phyloP scores from a whole-genome alignment of 2,329 filamentous ascomycete genomes.

The Trichoderma atroviride region DNA sequence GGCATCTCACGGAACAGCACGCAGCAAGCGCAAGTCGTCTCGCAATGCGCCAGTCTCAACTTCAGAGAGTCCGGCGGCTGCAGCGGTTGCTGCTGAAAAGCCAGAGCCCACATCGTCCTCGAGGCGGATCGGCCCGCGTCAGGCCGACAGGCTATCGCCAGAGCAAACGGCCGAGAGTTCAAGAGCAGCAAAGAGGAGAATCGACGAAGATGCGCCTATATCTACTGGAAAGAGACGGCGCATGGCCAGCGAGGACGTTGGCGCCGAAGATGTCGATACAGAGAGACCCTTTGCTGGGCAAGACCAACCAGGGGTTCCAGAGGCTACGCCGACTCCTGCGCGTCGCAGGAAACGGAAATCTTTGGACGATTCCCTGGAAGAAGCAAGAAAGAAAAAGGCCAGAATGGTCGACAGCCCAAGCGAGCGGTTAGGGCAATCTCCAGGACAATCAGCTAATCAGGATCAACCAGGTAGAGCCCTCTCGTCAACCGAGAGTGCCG shows the following conservation, averaged over 20 bases:
- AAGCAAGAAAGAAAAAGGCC: background rate
- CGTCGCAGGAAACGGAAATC: background rate
- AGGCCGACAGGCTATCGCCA: background rate
- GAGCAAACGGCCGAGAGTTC: background rate
- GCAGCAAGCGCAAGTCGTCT: background rate
- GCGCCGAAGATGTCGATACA: background rate
- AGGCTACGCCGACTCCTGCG: background rate
- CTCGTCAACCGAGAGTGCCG: background rate
- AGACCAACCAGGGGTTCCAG: background rate
- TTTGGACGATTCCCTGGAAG: background rate
- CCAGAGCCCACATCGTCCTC: background rate
- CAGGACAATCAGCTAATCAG: background rate
- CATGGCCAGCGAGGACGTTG: background rate
- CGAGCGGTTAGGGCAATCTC: background rate
- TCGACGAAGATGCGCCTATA: background rate
- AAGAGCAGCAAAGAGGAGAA: background rate
- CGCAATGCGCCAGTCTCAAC: background rate
- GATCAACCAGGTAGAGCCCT: background rate
- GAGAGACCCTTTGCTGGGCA: background rate
- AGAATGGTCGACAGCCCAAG: background rate
- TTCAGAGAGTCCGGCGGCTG: background rate
- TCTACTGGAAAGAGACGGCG: background rate
- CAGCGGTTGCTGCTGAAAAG: background rate
- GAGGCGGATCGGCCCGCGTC: too few relatives aligned
- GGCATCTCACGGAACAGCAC: background rate